phyloP scores from a whole-genome alignment of 2,329 filamentous ascomycete species.

The Trichoderma asperellum region DNA sequence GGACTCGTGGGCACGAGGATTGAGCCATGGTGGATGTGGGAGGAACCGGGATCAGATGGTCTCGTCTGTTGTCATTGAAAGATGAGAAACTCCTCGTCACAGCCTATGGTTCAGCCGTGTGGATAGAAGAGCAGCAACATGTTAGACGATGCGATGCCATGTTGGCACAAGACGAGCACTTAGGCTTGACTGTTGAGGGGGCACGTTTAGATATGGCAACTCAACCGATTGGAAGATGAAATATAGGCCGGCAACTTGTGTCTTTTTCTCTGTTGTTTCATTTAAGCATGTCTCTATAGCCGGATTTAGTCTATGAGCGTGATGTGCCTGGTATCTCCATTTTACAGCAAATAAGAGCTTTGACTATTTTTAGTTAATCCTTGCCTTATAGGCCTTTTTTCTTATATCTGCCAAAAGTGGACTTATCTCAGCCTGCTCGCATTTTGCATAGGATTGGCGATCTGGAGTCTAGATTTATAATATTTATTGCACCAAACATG shows the following conservation, averaged over 20 bases:
- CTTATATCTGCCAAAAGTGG: background rate
- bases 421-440: background rate
- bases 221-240: slow-evolving; percentile 13
- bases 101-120: background rate
- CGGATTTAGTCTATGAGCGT: slow-evolving; percentile 26
- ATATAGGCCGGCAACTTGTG: slow-evolving; percentile 30
- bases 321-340: slow-evolving; percentile 15
- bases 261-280: slow-evolving; percentile 32
- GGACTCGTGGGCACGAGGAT: slow-evolving; percentile 16
- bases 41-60: background rate
- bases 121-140: slow-evolving; percentile 21
- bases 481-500: background rate
- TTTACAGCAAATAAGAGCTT: slow-evolving; percentile 23
- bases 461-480: background rate
- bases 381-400: background rate
- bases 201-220: slow-evolving; percentile 21
- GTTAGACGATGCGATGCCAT: slow-evolving; percentile 25
- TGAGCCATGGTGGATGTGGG: background rate
- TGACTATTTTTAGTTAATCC: background rate
- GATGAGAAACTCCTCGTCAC: slow-evolving; percentile 2
- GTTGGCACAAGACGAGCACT: slow-evolving; percentile 22
- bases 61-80: slow-evolving; percentile 9
- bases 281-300: slow-evolving; percentile 28
- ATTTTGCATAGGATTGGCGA: background rate
- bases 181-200: slow-evolving; percentile 17